These are phyloP conservation scores for Xylariaceae sp. DNA, from an alignment of 2,329 filamentous ascomycete species.

Conservation along the genomic window DNA sequence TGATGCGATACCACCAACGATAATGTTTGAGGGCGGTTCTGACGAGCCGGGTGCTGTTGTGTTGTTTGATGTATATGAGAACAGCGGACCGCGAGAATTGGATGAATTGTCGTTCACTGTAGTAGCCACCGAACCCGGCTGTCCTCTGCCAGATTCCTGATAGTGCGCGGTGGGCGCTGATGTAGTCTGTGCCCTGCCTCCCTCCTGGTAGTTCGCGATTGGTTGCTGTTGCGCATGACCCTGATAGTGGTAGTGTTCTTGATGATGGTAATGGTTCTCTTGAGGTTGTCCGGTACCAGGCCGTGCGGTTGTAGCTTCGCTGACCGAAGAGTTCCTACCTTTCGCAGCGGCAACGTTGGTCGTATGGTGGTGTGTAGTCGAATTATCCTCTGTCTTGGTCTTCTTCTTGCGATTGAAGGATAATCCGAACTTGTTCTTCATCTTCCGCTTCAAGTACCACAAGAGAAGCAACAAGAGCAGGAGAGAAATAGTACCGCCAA, in stretches of 20 bases:
- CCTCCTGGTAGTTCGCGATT: too few relatives aligned
- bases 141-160: neutral
- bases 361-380: constrained; percentile 10
- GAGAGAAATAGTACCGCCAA: constrained; percentile 29
- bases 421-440: constrained; percentile 15
- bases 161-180: constrained; percentile 1
- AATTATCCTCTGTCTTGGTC: constrained; percentile 17
- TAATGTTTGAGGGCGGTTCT: neutral
- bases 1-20: neutral
- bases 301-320: constrained; percentile 5
- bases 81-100: neutral
- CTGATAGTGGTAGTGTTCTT: constrained; percentile 12
- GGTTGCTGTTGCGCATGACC: constrained; percentile 1
- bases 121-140: constrained; percentile 9
- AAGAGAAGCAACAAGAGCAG: constrained; percentile 27
- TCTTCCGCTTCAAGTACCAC: constrained; percentile 18
- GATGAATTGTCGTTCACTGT: neutral
- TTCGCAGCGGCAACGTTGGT: constrained; percentile 5
- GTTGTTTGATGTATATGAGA: neutral
- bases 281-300: neutral
- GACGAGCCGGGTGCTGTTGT: constrained; percentile 5
- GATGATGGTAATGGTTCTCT: constrained; percentile 13
- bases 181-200: neutral
- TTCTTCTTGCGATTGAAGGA: constrained; percentile 22
- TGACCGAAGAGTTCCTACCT: constrained; percentile 11